These are phyloP conservation scores for Talaromyces sp. DNA, from an alignment of 2,329 filamentous ascomycete genomes.

Conservation along the genomic window DNA sequence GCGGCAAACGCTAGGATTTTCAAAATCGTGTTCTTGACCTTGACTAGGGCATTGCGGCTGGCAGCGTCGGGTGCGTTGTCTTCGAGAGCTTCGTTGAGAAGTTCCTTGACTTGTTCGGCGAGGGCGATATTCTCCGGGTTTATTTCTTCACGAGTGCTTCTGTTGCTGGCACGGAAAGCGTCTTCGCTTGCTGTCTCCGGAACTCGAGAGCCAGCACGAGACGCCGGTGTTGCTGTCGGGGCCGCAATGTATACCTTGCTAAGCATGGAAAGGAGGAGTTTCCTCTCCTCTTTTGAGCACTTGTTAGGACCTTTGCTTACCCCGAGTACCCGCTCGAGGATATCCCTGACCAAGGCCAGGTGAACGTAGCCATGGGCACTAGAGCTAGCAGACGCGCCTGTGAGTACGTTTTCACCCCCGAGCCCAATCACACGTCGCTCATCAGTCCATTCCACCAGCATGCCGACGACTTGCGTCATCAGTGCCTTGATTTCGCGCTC, in stretches of 20 bases:
- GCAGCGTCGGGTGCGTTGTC: slow-evolving; percentile 39
- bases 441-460: slow-evolving; percentile 89
- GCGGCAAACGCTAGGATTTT: slow-evolving; percentile 42
- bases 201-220: slow-evolving; percentile 31
- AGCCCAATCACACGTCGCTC: slow-evolving; percentile 70
- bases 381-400: slow-evolving; percentile 49
- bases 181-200: slow-evolving; percentile 55
- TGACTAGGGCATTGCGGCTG: slow-evolving; percentile 41
- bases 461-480: slow-evolving; percentile 69
- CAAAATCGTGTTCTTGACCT: slow-evolving; percentile 40
- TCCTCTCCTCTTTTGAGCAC: slow-evolving; percentile 69
- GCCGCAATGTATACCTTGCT: slow-evolving; percentile 77
- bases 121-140: slow-evolving; percentile 37
- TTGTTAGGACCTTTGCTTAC: slow-evolving; percentile 28
- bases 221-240: slow-evolving; percentile 37
- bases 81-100: slow-evolving; percentile 54
- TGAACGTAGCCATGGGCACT: slow-evolving; percentile 70
- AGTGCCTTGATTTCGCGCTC: slow-evolving; percentile 51
- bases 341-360: slow-evolving; percentile 68
- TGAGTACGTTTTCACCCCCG: slow-evolving; percentile 43
- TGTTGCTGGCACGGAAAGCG: slow-evolving; percentile 46
- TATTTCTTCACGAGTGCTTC: slow-evolving; percentile 43
- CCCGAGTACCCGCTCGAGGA: slow-evolving; percentile 68
- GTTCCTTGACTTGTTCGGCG: slow-evolving; percentile 51
- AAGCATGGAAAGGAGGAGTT: slow-evolving; percentile 69